A percentile compares a stretch with the other conserved stretches of the same genome.
phyloP scores from a whole-genome alignment of 495 filamentous ascomycete genomes.

The Collariella sp. region DNA sequence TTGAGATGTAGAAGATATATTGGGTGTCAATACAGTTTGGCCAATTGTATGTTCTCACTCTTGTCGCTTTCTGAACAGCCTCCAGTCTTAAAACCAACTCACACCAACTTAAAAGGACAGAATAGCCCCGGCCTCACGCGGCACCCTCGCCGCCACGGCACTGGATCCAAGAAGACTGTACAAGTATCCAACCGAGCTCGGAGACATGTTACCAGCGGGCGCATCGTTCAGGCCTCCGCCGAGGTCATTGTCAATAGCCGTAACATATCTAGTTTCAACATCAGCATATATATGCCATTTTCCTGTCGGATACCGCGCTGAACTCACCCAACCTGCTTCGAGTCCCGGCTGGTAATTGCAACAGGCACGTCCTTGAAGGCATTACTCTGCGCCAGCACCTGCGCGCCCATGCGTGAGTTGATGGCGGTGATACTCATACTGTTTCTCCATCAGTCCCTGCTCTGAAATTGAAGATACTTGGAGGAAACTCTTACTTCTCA shows the following conservation, averaged over 20 bases:
- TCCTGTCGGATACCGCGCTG: no score
- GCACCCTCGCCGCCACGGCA: slow-evolving; percentile 38
- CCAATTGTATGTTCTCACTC: no score
- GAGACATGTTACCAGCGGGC: slow-evolving; percentile 37
- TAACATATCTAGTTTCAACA: slow-evolving; percentile 22
- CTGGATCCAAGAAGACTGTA: slow-evolving; percentile 40
- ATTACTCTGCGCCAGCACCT: slow-evolving; percentile 55
- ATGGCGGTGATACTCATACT: slow-evolving; percentile 49
- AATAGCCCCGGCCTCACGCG: slow-evolving; percentile 47
- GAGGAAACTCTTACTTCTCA: slow-evolving; percentile 27
- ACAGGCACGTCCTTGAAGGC: slow-evolving; percentile 42
- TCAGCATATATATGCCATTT: no score
- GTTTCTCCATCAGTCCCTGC: not conserved
- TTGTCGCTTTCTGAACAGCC: no score
- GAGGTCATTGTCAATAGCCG: slow-evolving; percentile 49
- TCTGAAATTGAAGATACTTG: no score
- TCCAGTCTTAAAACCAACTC: no score
- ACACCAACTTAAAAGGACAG: slow-evolving; percentile 36
- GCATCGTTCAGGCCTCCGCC: slow-evolving; percentile 42
- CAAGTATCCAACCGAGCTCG: slow-evolving; percentile 39
- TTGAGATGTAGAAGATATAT: no score
- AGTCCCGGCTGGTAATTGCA: slow-evolving; percentile 48
- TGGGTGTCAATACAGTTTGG: no score
- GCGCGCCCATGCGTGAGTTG: slow-evolving; percentile 58
- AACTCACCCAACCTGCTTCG: slow-evolving; percentile 37